Base-by-base conservation (phyloP, 768 basidiomycete species). In the Albatrellus ellisii region DNA sequence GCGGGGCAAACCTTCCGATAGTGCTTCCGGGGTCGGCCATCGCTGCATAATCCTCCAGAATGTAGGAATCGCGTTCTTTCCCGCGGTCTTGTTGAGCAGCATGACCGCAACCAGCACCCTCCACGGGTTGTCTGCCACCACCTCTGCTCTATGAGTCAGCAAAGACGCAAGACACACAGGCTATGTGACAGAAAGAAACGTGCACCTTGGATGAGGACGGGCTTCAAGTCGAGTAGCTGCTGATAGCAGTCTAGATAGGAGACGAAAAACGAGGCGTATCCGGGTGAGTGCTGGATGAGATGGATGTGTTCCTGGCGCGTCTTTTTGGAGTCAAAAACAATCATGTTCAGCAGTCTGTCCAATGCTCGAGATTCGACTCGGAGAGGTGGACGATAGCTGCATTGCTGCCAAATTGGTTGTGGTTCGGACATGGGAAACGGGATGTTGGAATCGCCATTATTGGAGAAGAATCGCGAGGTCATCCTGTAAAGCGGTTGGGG, bases 21-120 rank as follows among this genome's bases (percentile, higher is more conserved):
- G 63, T 6, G 60, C 64, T 42, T 59, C 60, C 7, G 82, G 69
- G 0, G 69, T 76, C 2, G 74, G 72, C 75, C 79, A 86, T 17
- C 57, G 64, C 4, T 56, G 45, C 12, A 82, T 52, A 21, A 86
- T 61, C 17, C 62, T 56, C 66, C 69, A 72, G 51, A 83, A 81
- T 11, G 78, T 62, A 2, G 83, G 84, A 25, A 81, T 67, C 7
- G 80, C 77, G 11, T 66, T 58, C 50, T 67, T 70, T 11, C 76
- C 81, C 0, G 71, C 59, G 0, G 84, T 83, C 53, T 78, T 77
- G 52, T 87, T 86, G 15, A 86, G 68, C 4, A 86, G 61, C 26
- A 69, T 75, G 5, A 73, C 73, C 1, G 75, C 77, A 15, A 85
- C 64, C 6, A 86, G 62, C 26, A 86, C 56, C 55, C 75, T 80